Percentiles rank a stretch among this genome's conserved stretches.
These are phyloP conservation scores for Paramecium primaurelia DNA, from an alignment of 73 alveolate species.

Conservation along the genomic window DNA sequence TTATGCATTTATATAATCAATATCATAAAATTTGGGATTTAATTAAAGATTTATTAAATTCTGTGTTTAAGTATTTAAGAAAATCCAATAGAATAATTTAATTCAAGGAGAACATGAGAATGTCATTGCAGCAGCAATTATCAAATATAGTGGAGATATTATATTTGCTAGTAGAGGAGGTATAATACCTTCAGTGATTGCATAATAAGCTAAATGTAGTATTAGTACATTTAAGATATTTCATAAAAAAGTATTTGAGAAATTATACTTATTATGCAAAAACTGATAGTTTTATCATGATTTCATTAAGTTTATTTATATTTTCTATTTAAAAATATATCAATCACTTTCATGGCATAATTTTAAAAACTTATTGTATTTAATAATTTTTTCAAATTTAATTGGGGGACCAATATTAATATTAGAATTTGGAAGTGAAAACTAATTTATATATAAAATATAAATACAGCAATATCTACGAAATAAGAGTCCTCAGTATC, in stretches of 20 bases:
- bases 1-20: background rate
- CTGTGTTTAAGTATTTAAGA: background rate
- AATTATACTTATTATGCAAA: background rate
- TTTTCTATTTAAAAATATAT: background rate
- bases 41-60: background rate
- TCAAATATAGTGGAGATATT: background rate
- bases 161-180: slow-evolving; percentile 1
- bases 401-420: background rate
- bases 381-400: slow-evolving; percentile 5
- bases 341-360: background rate
- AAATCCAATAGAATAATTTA: background rate
- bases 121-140: slow-evolving; percentile 22
- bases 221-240: background rate
- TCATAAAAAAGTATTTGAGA: background rate
- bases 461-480: slow-evolving; percentile 10
- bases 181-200: background rate
- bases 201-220: background rate
- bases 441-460: background rate
- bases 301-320: background rate
- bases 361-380: background rate
- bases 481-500: slow-evolving; percentile 26
- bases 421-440: background rate
- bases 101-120: slow-evolving; percentile 33
- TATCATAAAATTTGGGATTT: background rate
- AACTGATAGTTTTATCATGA: background rate